Conservation (phyloP, 257 asterid species). For the Phtheirospermum japonicum region DNA sequence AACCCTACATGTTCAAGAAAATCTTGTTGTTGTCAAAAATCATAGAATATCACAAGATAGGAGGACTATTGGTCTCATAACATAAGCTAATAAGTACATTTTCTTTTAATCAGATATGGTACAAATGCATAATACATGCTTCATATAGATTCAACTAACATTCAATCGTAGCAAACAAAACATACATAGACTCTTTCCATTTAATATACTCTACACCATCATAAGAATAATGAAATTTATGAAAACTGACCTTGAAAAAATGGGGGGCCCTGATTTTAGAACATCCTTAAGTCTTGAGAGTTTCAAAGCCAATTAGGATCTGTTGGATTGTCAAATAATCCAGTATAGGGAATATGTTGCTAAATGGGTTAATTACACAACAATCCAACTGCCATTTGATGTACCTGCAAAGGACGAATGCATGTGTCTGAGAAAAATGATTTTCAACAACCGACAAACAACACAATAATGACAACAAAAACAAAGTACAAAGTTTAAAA, state of each 20-base stretch:
- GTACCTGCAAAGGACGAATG: constrained; percentile 48
- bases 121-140: too few species aligned
- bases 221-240: too few species aligned
- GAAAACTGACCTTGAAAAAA: too few species aligned
- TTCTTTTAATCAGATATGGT: too few species aligned
- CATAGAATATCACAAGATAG: too few species aligned
- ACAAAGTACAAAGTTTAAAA: constrained; percentile 25
- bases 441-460: constrained; percentile 16
- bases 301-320: constrained; percentile 69
- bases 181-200: too few species aligned
- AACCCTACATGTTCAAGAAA: constrained; percentile 4
- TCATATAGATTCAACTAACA: too few species aligned
- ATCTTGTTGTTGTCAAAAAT: too few species aligned
- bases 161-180: too few species aligned
- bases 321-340: constrained; percentile 86
- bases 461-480: constrained; percentile 1
- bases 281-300: constrained; percentile 43
- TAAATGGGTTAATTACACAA: constrained; percentile 76
- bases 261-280: too few species aligned
- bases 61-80: constrained; percentile 10
- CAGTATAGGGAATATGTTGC: constrained; percentile 66
- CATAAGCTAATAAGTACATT: background rate
- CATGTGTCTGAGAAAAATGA: constrained; percentile 7
- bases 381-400: constrained; percentile 45
- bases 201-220: too few species aligned